phyloP scores from a whole-genome alignment of 139 green algal species.

The Dunaliella primolecta region DNA sequence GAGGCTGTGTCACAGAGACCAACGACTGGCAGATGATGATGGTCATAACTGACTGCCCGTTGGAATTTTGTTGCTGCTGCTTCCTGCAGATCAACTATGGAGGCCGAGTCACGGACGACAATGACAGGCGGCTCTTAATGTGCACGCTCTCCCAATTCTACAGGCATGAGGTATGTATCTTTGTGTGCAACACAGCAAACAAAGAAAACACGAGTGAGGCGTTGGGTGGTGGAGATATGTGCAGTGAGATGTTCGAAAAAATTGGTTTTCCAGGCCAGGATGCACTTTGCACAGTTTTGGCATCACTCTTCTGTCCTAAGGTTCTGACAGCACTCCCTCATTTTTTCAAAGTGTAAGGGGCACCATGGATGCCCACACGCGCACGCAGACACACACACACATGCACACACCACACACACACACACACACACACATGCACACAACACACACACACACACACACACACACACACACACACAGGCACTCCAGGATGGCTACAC shows the following conservation, averaged over 20 bases:
- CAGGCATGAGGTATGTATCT: background rate
- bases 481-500: background rate
- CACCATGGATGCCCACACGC: background rate
- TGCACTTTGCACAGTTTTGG: background rate
- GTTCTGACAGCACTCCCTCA: too few relatives aligned
- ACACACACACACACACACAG: constrained; percentile 4
- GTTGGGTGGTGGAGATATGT: too few relatives aligned
- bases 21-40: too few relatives aligned
- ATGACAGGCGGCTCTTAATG: constrained; percentile 69
- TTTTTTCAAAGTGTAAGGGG: too few relatives aligned
- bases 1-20: too few relatives aligned
- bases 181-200: background rate
- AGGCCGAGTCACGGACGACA: constrained; percentile 79
- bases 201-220: background rate
- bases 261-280: background rate
- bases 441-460: background rate
- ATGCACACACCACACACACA: constrained; percentile 10
- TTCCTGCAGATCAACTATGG: constrained; percentile 84
- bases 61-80: too few relatives aligned
- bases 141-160: constrained; percentile 64
- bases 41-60: too few relatives aligned
- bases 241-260: too few relatives aligned
- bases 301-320: too few relatives aligned
- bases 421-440: constrained; percentile 1
- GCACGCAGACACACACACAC: constrained; percentile 13